Evolutionary conservation across 2,329 filamentous ascomycete species (phyloP).

Genomic region (Tothia fuscella): DNA sequence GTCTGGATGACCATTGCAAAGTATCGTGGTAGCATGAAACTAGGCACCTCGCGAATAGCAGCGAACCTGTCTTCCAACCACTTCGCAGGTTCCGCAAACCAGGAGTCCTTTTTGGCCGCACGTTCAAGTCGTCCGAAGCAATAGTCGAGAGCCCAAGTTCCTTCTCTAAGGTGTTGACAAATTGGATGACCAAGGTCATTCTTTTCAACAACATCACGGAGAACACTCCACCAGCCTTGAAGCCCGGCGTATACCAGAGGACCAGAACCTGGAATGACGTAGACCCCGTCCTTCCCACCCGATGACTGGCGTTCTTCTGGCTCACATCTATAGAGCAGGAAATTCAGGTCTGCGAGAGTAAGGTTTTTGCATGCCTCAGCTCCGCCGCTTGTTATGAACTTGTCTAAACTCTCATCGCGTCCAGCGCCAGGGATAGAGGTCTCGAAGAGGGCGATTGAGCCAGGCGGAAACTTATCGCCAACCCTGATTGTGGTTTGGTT

Average conservation of each 20-base stretch:
- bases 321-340: constrained; percentile 81
- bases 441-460: constrained; percentile 89
- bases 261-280: constrained; percentile 73
- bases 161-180: constrained; percentile 83
- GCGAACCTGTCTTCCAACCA: constrained; percentile 83
- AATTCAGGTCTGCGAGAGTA: constrained; percentile 75
- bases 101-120: constrained; percentile 51
- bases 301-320: constrained; percentile 76
- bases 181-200: constrained; percentile 90
- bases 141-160: constrained; percentile 88
- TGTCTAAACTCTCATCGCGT: constrained; percentile 71
- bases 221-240: constrained; percentile 96
- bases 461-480: constrained; percentile 75
- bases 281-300: constrained; percentile 71
- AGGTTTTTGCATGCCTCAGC: constrained; percentile 65
- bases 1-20: constrained; percentile 83
- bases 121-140: constrained; percentile 66
- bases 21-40: constrained; percentile 82
- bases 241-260: constrained; percentile 86
- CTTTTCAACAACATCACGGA: constrained; percentile 71
- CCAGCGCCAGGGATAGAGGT: constrained; percentile 89
- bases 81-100: constrained; percentile 53
- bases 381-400: constrained; percentile 72
- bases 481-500: constrained; percentile 71
- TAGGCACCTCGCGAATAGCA: constrained; percentile 72